Conservation (phyloP, 768 basidiomycete species). For the Collybiopsis luxurians region DNA sequence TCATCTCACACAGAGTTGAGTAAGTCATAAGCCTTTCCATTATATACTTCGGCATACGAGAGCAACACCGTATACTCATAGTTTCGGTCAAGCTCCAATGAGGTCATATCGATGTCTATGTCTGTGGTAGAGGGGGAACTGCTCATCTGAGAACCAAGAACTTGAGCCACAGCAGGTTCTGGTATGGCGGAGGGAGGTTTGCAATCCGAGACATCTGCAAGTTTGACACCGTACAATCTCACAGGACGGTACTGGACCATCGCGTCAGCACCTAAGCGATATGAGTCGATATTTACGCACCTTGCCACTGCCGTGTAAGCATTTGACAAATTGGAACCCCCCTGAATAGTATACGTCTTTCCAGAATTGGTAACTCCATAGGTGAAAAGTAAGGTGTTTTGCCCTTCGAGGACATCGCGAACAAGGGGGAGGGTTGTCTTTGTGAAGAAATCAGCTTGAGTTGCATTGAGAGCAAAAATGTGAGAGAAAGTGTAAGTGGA, state of each 20-base stretch:
- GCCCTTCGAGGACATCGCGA: conserved; percentile 21
- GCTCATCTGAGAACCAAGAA: conserved; percentile 56
- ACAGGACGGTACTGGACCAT: conserved; percentile 65
- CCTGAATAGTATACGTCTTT: conserved; percentile 98
- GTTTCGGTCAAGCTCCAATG: conserved; percentile 79
- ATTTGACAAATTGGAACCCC: conserved; percentile 67
- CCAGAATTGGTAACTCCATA: conserved; percentile 98
- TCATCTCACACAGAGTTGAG: conserved; percentile 65
- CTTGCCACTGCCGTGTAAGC: conserved; percentile 69
- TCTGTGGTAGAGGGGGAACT: conserved; percentile 36
- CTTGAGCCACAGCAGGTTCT: conserved; percentile 61
- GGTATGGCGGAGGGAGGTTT: conserved; percentile 41
- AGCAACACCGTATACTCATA: conserved; percentile 93
- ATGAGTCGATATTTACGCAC: conserved; percentile 32
- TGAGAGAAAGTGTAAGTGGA: conserved; percentile 83
- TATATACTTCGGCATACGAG: conserved; percentile 96
- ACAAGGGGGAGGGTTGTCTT: conserved; percentile 76
- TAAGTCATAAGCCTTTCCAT: conserved; percentile 96
- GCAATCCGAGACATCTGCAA: conserved; percentile 48
- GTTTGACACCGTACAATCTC: conserved; percentile 75
- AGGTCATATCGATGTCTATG: conserved; percentile 57
- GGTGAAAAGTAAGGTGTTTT: conserved; percentile 35
- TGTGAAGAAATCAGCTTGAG: conserved; percentile 82
- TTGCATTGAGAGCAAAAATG: conserved; percentile 66
- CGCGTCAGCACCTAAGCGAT: not conserved